Conservation (phyloP, 2,329 filamentous ascomycete genomes). For the Cordyceps pruinosa region DNA sequence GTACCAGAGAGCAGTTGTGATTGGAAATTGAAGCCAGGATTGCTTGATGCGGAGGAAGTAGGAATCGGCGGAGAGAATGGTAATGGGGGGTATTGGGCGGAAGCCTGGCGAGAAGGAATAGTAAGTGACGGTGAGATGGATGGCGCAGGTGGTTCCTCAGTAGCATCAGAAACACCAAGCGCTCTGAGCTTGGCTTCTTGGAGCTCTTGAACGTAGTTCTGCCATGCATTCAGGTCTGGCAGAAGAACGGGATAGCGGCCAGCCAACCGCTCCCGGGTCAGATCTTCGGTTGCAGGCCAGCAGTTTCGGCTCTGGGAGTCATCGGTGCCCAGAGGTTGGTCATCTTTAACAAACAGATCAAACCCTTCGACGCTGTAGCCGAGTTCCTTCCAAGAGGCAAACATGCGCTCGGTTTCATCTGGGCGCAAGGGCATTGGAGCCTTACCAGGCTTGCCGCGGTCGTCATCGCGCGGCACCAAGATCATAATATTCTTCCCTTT, state of each 20-base stretch:
- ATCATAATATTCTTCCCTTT: constrained; percentile 69
- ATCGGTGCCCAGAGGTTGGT: constrained; percentile 30
- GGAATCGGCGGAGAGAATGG: constrained; percentile 80
- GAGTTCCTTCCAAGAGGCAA: constrained; percentile 58
- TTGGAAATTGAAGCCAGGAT: constrained; percentile 53
- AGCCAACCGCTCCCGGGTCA: constrained; percentile 47
- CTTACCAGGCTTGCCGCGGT: constrained; percentile 52
- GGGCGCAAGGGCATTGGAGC: constrained; percentile 47
- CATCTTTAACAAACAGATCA: constrained; percentile 48
- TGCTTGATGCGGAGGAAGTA: constrained; percentile 70
- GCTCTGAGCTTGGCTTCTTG: constrained; percentile 89
- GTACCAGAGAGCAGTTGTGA: constrained; percentile 53
- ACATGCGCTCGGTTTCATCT: constrained; percentile 53
- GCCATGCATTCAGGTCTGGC: constrained; percentile 63
- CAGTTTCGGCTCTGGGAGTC: constrained; percentile 59
- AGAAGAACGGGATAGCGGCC: constrained; percentile 56
- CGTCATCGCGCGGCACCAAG: constrained; percentile 59
- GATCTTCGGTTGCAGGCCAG: constrained; percentile 59
- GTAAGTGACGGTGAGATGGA: constrained; percentile 61
- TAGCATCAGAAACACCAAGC: constrained; percentile 75
- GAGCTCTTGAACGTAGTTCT: constrained; percentile 72
- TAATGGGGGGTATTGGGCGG: constrained; percentile 66
- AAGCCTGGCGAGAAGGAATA: constrained; percentile 59
- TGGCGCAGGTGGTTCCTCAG: constrained; percentile 59
- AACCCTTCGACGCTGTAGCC: constrained; percentile 66